A percentile compares a stretch with the other conserved stretches of the same genome.
phyloP scores from a whole-genome alignment of 805 yeast species.

The Suhomyces tanzawaensis region DNA sequence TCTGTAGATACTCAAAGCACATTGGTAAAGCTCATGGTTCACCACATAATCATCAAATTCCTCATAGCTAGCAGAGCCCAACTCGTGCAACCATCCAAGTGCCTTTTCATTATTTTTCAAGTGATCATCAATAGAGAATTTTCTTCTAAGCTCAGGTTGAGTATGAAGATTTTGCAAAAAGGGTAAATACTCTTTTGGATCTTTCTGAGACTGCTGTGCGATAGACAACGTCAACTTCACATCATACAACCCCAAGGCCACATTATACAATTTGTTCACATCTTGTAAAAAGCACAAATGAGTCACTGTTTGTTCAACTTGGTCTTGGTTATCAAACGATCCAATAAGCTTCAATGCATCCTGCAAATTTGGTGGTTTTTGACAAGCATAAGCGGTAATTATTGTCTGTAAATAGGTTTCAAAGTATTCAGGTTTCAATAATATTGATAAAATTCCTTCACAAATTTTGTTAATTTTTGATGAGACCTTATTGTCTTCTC shows the following conservation, averaged over 20 bases:
- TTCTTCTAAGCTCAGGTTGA: slow-evolving; percentile 62
- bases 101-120: slow-evolving; percentile 71
- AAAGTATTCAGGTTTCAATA: slow-evolving; percentile 51
- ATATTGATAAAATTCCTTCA: slow-evolving; percentile 58
- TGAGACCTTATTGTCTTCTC: slow-evolving; percentile 36
- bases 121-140: slow-evolving; percentile 76
- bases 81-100: slow-evolving; percentile 56
- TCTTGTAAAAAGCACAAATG: slow-evolving; percentile 91
- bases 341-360: slow-evolving; percentile 71
- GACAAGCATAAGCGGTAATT: slow-evolving; percentile 89
- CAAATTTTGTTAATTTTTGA: slow-evolving; percentile 78
- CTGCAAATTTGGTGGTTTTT: slow-evolving; percentile 78
- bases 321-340: slow-evolving; percentile 44
- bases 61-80: slow-evolving; percentile 35
- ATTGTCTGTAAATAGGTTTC: slow-evolving; percentile 68
- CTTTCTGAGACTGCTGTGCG: slow-evolving; percentile 96
- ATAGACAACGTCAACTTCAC: slow-evolving; percentile 74
- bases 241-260: slow-evolving; percentile 79
- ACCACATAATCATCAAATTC: slow-evolving; percentile 71
- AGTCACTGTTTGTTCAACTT: slow-evolving; percentile 59
- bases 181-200: slow-evolving; percentile 95
- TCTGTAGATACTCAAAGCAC: slow-evolving; percentile 62
- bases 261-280: slow-evolving; percentile 75
- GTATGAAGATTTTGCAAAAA: slow-evolving; percentile 78
- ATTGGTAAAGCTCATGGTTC: slow-evolving; percentile 64